Base-by-base conservation (phyloP, 352 stramenopile species). In the Plasmopara muralis region DNA sequence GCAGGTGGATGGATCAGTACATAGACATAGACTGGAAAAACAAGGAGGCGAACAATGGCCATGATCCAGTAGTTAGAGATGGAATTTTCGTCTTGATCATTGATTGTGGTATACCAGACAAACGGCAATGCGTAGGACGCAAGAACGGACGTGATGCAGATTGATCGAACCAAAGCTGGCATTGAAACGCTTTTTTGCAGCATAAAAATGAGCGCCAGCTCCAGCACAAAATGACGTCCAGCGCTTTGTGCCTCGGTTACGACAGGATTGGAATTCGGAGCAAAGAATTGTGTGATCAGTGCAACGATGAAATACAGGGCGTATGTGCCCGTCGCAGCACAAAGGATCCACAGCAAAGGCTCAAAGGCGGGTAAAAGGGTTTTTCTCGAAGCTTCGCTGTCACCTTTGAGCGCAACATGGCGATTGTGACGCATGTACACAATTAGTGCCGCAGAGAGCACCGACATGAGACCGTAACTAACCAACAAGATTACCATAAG, bases 131-230 rank as follows among this genome's bases (percentile, higher is more conserved):
- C 60, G 47, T 80, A 83, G 10, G 48, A 62, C 15, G 69, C 62
- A 4, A 83, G 50, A 6, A 66, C 20, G 4, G 66, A 9, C 4
- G 69, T 70, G 30, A 79, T 54, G 13, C 41, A 16, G 14, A 73
- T 50, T 0, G 72, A 57, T 10, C 74, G 64, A 18, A 50, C 9
- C 20, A 85, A 58, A 0, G 74, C 71, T 1, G 69, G 72, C 20
- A 74, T 50, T 9, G 74, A 77, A 3, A 80, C 66, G 35, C 66
- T 79, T 51, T 77, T 75, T 29, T 83, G 69, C 10, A 76, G 62
- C 54, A 84, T 76, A 33, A 84, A 84, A 12, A 84, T 60, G 9
- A 72, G 43, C 29, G 77, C 51, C 29, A 81, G 51, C 15, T 80
- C 43, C 43, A 82, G 41, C 7, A 77, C 57, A 54, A 81, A 79